Percentiles rank a stretch among this genome's conserved stretches.
phyloP scores from a whole-genome alignment of 2,329 filamentous ascomycete species.

The Leptosphaerulina australis region DNA sequence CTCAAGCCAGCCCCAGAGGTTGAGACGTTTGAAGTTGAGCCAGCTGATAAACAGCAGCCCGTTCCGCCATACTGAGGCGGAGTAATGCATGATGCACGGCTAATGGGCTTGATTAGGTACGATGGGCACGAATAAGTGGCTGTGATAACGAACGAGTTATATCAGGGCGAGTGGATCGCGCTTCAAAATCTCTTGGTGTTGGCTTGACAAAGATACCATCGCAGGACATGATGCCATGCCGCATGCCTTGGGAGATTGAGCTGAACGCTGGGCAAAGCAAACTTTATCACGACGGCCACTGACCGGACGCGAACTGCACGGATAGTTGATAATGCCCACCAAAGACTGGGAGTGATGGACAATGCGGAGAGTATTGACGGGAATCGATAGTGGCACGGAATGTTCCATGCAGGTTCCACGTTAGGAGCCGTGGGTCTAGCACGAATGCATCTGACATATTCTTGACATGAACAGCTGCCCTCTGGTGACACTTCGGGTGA shows the following conservation, averaged over 20 bases:
- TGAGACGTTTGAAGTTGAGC: conserved; percentile 5
- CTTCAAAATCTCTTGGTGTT: conserved; percentile 1
- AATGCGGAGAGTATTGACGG: neutral
- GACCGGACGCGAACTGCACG: conserved; percentile 1
- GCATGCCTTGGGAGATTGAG: conserved; percentile 6
- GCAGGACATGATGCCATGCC: conserved; percentile 1
- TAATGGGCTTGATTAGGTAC: neutral
- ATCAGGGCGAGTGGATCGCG: neutral
- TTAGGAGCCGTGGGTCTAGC: conserved; percentile 14
- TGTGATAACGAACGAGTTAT: conserved; percentile 2
- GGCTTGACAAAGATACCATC: neutral
- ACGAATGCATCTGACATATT: conserved; percentile 10
- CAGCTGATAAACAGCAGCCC: conserved; percentile 2
- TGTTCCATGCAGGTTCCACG: conserved; percentile 20
- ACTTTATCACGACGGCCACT: neutral
- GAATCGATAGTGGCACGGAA: conserved; percentile 3
- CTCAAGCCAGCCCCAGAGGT: neutral
- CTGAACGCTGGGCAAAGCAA: neutral
- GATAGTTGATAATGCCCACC: neutral
- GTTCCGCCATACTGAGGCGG: neutral
- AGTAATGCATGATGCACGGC: neutral
- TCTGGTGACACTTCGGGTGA: neutral
- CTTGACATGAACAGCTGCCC: conserved; percentile 11
- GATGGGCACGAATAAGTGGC: neutral
- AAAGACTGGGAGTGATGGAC: neutral